Evolutionary conservation across 208 protist genomes (phyloP).

Genomic region (Strigomonas oncopelti): DNA sequence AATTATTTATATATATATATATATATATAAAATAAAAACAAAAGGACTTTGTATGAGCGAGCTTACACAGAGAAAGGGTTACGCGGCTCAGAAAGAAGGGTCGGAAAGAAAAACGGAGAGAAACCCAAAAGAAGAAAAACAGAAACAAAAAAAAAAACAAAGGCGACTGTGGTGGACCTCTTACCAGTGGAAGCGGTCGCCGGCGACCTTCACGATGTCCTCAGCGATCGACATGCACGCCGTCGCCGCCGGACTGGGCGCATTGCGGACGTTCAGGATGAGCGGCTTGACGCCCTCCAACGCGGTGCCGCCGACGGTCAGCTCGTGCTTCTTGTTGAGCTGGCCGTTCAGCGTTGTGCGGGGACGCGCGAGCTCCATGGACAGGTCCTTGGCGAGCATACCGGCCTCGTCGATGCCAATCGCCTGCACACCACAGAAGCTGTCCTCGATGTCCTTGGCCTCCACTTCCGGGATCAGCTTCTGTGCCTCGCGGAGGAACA

Average conservation of each 20-base stretch:
- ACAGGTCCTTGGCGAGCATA: constrained; percentile 55
- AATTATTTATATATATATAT: too few species aligned
- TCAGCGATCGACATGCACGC: constrained; percentile 84
- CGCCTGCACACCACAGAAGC: constrained; percentile 73
- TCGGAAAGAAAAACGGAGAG: not conserved
- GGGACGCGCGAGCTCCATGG: constrained; percentile 68
- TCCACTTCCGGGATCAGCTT: constrained; percentile 73
- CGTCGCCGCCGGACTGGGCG: constrained; percentile 83
- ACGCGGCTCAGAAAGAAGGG: too few species aligned
- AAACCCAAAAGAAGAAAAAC: not conserved
- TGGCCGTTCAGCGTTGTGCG: constrained; percentile 41
- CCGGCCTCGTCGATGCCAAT: constrained; percentile 56
- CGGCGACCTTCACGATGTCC: constrained; percentile 63
- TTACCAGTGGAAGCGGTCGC: constrained; percentile 63
- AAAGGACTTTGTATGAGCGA: too few species aligned
- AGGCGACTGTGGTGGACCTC: not conserved
- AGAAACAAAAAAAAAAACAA: constrained; percentile 14
- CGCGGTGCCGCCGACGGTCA: constrained; percentile 7
- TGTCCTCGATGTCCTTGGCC: constrained; percentile 61
- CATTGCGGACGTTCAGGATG: constrained; percentile 88
- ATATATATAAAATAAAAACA: too few species aligned
- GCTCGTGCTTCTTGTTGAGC: constrained; percentile 7
- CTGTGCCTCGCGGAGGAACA: constrained; percentile 65
- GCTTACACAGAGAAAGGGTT: too few species aligned
- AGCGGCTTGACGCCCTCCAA: constrained; percentile 29